Evolutionary conservation across 2,329 filamentous ascomycete species (phyloP).

Genomic region (Ilyonectria destructans): DNA sequence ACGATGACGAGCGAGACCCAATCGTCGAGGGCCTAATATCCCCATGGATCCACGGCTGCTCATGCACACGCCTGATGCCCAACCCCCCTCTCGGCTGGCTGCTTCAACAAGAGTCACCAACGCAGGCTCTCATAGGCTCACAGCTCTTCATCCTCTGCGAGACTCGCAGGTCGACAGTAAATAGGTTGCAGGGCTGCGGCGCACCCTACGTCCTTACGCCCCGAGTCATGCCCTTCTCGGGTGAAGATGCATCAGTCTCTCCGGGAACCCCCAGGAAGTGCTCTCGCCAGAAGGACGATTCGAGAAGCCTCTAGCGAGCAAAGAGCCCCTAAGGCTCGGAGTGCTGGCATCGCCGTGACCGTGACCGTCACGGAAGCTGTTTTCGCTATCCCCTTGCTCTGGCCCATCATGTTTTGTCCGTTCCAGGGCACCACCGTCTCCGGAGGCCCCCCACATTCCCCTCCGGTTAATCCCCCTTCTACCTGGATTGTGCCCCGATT

Average conservation of each 20-base stretch:
- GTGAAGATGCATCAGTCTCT: constrained; percentile 26
- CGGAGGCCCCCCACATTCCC: constrained; percentile 39
- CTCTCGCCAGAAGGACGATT: constrained; percentile 28
- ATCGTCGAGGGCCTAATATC: constrained; percentile 28
- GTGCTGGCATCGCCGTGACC: constrained; percentile 22
- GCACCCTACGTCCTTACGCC: constrained; percentile 18
- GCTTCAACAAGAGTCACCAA: constrained; percentile 27
- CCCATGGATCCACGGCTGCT: constrained; percentile 33
- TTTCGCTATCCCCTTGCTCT: constrained; percentile 20
- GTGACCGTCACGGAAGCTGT: constrained; percentile 33
- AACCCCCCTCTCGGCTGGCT: constrained; percentile 38
- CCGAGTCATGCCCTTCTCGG: constrained; percentile 33
- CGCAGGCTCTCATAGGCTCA: constrained; percentile 28
- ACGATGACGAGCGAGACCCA: constrained; percentile 35
- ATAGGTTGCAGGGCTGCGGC: constrained; percentile 12
- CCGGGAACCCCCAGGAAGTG: constrained; percentile 29
- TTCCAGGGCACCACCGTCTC: constrained; percentile 29
- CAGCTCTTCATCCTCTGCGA: constrained; percentile 16
- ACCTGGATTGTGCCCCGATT: constrained; percentile 19
- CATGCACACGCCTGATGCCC: constrained; percentile 46
- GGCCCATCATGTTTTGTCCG: constrained; percentile 30
- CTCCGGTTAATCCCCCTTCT: constrained; percentile 35
- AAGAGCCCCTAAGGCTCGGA: constrained; percentile 13
- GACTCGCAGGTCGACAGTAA: constrained; percentile 20
- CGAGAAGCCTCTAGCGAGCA: constrained; percentile 34